These are phyloP conservation scores for Candida xyloterini DNA, from an alignment of 805 yeast species.

Conservation along the genomic window DNA sequence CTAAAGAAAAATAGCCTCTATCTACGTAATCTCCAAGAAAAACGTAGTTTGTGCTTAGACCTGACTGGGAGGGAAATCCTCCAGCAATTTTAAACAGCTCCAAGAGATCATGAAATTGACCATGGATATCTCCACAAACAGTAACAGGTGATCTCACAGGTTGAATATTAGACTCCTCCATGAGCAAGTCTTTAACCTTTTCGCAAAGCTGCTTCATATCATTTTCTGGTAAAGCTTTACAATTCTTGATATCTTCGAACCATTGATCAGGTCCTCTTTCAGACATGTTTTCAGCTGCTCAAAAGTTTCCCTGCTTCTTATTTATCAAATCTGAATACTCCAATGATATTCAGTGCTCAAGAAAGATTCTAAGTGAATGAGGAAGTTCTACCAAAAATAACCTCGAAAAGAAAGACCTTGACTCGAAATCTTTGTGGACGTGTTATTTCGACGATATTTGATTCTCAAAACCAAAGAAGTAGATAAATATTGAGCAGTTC, in stretches of 20 bases:
- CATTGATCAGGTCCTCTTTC: conserved; percentile 93
- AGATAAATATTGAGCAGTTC: no score
- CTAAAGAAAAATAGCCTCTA: conserved; percentile 93
- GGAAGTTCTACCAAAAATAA: no score
- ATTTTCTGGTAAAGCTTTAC: conserved; percentile 81
- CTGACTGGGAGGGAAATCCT: conserved; percentile 75
- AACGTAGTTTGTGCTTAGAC: conserved; percentile 54
- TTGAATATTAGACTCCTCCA: conserved; percentile 95
- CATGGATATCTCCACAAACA: conserved; percentile 97
- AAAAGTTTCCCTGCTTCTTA: background rate
- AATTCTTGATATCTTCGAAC: conserved; percentile 90
- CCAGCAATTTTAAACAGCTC: conserved; percentile 90
- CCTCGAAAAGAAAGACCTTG: no score
- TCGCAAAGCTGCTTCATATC: conserved; percentile 98
- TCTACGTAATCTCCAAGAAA: conserved; percentile 97
- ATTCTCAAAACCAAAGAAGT: no score
- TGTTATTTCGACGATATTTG: no score
- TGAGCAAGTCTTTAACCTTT: conserved; percentile 85
- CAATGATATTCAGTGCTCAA: no score
- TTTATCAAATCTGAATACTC: no score
- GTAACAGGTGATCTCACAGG: conserved; percentile 93
- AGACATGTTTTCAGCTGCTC: conserved; percentile 38
- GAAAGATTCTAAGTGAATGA: no score
- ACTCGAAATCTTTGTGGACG: no score
- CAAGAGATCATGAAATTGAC: conserved; percentile 92